Evolutionary conservation across 139 green algal genomes (phyloP), one percentile per base, ranked within the genome.

Genomic region (Zygnema cylindricum): DNA sequence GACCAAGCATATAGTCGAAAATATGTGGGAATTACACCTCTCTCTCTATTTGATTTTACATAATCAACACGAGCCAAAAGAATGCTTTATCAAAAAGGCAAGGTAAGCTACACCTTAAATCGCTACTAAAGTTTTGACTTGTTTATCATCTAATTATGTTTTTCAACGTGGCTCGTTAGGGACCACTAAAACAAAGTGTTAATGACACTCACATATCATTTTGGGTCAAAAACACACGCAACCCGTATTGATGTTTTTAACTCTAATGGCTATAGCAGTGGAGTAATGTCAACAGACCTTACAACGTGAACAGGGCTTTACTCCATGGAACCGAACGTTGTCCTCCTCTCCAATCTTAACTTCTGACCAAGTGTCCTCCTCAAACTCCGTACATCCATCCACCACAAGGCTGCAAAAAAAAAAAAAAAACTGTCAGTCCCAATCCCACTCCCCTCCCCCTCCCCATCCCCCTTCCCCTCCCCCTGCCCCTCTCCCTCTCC

Each of bases 301-400:
- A 85, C 92, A 96, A 0, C 95, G 83, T 41, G 63, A 71, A 83
- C 95, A 96, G 1, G 95, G 95, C 92, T 96, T 96, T 30, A 96
- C 93, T 2, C 81, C 71, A 0, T 84, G 82, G 77, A 96, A 95
- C n/a, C 69, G 54, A 32, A 87, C 54, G 43, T 49, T 76, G 42
- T 69, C 36, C 1, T 1, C 35, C 2, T n/a, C 23, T 22, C 25
- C 16, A 0, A 95, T 49, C 25, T 39, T 30, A 35, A 95, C 63
- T 7, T 32, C 42, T 0, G 32, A n/a, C 95, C 94, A 96, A 1
- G n/a, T 36, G 49, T 96, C 95, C 75, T 96, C 94, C 1, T 81
- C 77, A 88, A 90, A 96, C 0, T 82, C 38, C 1, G 1, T 42
- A 0, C 73, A 76, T 0, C 88, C 94, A 22, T 71, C 38, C 25